These are phyloP conservation scores for Naganishia albida DNA, from an alignment of 1,284 basidiomycete genomes.

Conservation along the genomic window DNA sequence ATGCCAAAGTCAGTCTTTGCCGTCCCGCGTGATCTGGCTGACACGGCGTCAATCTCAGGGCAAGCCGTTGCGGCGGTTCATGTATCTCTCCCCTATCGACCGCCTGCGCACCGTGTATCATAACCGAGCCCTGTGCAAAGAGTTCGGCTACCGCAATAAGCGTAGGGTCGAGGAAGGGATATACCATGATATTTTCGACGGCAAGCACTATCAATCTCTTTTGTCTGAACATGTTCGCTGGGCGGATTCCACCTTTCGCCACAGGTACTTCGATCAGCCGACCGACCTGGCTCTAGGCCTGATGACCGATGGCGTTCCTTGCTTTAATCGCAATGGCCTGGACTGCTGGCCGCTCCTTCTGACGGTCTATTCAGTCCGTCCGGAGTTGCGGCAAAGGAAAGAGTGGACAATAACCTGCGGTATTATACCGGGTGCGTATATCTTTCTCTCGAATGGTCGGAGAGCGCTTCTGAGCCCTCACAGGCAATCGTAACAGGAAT, in stretches of 20 bases:
- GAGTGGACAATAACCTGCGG: neutral
- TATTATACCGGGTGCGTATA: neutral
- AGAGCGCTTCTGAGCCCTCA: neutral
- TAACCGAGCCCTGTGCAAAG: neutral
- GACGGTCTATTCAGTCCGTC: neutral
- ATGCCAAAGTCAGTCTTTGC: too few relatives aligned
- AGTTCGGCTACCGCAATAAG: neutral
- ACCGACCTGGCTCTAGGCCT: constrained; percentile 1
- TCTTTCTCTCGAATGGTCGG: neutral
- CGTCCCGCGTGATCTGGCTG: too few relatives aligned
- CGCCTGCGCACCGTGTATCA: neutral
- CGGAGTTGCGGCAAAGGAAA: neutral
- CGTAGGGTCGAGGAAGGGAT: neutral
- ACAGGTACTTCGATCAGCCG: neutral
- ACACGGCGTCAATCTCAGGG: too few relatives aligned
- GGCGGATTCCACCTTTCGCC: too few relatives aligned
- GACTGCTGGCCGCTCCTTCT: constrained; percentile 9
- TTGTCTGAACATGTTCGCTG: too few relatives aligned
- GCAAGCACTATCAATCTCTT: neutral
- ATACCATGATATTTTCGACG: constrained; percentile 2
- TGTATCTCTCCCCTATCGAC: neutral
- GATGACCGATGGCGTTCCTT: neutral
- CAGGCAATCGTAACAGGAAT: too few relatives aligned
- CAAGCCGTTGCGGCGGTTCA: neutral
- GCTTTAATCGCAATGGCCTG: neutral